Base-by-base conservation (phyloP, 306 rosid species). In the Quillaja saponaria region DNA sequence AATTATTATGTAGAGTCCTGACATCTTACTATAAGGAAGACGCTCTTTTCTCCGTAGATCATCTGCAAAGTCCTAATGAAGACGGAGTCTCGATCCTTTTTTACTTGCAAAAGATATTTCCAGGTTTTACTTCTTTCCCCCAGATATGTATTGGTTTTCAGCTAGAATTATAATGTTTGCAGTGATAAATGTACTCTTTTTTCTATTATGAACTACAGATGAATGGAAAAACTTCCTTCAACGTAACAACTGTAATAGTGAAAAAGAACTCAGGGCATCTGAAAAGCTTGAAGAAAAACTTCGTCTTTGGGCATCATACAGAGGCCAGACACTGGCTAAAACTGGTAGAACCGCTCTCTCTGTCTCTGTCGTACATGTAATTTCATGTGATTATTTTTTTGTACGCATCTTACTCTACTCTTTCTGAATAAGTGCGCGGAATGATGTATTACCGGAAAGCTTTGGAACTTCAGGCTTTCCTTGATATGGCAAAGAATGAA, bases 391-490 rank as follows among this genome's bases (percentile, higher is more conserved):
- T 8, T 78, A 13, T 63, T 50, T 10, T 58, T 55, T 68, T 17
- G n/a, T n/a, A n/a, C 61, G 64, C n/a, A 55, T 63, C 63, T 55
- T 41, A 10, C 53, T 31, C 53, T 34, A 40, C 40, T 78, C 56
- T 71, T 55, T 15, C 49, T 31, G 76, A 49, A 47, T 69, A 68
- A 88, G 98, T 86, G 15, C 88, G 98, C 48, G 98, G 98, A 62
- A 92, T 92, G 98, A 92, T 92, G 98, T 92, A 92, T 71, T 61
- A 88, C 66, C 94, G 89, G 19, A 90, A 92, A 86, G 98, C 96
- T 48, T 69, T 92, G 82, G 96, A 88, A 74, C 95, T 92, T 65
- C 98, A 84, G 75, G 96, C 98, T 69, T 92, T 92, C 83, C 87
- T 92, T 58, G 98, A 92, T 71, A 88, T 83, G 95, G 98, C 96